Evolutionary conservation across 495 filamentous ascomycete genomes (phyloP).

Genomic region (Aspergillus saccharolyticus): DNA sequence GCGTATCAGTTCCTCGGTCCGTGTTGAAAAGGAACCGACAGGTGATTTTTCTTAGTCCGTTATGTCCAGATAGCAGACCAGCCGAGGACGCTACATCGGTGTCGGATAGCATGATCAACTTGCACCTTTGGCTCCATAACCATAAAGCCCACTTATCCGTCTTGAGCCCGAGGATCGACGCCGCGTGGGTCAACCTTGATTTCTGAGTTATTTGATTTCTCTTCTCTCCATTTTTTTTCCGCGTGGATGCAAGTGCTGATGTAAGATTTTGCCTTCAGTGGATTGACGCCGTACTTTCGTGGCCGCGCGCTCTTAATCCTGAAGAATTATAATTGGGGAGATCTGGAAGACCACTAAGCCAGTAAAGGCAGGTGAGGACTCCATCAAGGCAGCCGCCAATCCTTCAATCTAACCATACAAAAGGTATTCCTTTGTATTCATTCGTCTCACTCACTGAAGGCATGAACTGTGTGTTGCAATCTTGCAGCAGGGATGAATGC

Average conservation of each 20-base stretch:
- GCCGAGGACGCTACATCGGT: neutral
- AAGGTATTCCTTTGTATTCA: neutral
- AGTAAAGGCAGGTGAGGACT: neutral
- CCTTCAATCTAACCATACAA: neutral
- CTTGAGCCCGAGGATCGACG: slow-evolving; percentile 1
- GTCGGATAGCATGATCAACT: neutral
- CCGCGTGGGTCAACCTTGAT: neutral
- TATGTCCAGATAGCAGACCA: neutral
- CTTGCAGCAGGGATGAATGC: neutral
- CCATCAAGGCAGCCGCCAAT: neutral
- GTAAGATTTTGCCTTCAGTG: neutral
- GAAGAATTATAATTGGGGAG: neutral
- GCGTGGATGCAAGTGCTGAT: neutral
- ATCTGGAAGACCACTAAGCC: neutral
- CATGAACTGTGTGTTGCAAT: neutral
- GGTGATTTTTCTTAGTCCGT: neutral
- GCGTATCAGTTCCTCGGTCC: neutral
- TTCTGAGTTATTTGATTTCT: no score
- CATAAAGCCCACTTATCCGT: neutral
- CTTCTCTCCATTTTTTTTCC: no score
- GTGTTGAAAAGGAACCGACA: neutral
- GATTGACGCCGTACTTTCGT: neutral
- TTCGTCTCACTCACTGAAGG: neutral
- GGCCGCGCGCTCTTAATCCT: neutral
- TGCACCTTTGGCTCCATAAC: neutral